Base-by-base conservation (phyloP, 108 stramenopile species). In the Epithemia pelagica region DNA sequence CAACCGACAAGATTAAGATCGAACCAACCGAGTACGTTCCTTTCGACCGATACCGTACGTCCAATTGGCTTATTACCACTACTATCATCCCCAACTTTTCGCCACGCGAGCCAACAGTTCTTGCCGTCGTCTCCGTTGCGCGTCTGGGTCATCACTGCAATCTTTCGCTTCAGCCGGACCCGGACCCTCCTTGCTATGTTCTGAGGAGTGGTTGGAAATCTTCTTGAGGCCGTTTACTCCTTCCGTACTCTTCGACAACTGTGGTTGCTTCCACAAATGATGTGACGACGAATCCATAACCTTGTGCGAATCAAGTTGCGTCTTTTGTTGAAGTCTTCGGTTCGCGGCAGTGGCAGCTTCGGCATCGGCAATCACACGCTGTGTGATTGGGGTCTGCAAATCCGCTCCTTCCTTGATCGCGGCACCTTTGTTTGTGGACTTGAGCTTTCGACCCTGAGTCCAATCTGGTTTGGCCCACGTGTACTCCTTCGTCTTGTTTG, bases 401-500 rank as follows among this genome's bases (percentile, higher is more conserved):
- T 28, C 52, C 28, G 24, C 53, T n/a, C 65, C 52, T 55, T 1
- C 23, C 20, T 66, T 66, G 18, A 61, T 21, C 30, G n/a, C 26
- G 20, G n/a, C 30, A 28, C 61, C 61, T 21, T 30, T 31, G 7
- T 10, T 26, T 27, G 61, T 61, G 7, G n/a, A 7, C 18, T 66
- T 66, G 20, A 52, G 58, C 52, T 30, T 52, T n/a, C 56, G 55
- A 15, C 5, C 15, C 15, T 31, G 32, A 18, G 67, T 32, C 67
- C 67, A 68, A 22, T 58, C 57, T 23, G 67, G 67, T 30, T 68
- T 68, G 23, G 59, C n/a, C 22, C n/a, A 64, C 8, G 5, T 15
- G 32, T 52, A 64, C n/a, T n/a, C n/a, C n/a, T 8, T 52, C 32
- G 30, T 52, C 51, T 52, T 64, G 2, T 46, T 21, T 52, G 19